A percentile compares a stretch with the other conserved stretches of the same genome.
Evolutionary conservation across 2,329 filamentous ascomycete genomes (phyloP).

Genomic region (Sarocladium oryzae): DNA sequence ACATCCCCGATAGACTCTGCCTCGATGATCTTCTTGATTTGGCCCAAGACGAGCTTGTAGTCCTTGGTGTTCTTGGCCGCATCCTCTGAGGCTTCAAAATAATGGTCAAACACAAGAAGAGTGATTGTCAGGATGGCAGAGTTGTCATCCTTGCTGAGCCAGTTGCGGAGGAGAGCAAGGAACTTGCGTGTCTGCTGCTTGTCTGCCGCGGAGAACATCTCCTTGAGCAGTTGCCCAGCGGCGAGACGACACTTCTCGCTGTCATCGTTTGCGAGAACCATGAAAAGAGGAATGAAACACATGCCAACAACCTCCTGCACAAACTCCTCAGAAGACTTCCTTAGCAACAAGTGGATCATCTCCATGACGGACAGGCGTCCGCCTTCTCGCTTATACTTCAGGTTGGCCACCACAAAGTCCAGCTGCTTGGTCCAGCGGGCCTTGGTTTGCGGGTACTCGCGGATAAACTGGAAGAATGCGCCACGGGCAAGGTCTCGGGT

Average conservation of each 20-base stretch:
- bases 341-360: slow-evolving; percentile 76
- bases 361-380: slow-evolving; percentile 92
- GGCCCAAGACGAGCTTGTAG: slow-evolving; percentile 53
- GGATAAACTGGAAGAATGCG: slow-evolving; percentile 88
- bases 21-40: slow-evolving; percentile 45
- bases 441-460: slow-evolving; percentile 90
- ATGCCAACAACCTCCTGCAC: slow-evolving; percentile 74
- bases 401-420: slow-evolving; percentile 79
- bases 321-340: slow-evolving; percentile 75
- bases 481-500: slow-evolving; percentile 83
- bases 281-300: slow-evolving; percentile 80
- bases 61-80: slow-evolving; percentile 60
- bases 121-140: slow-evolving; percentile 63
- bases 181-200: slow-evolving; percentile 66
- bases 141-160: slow-evolving; percentile 72
- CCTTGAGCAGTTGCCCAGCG: slow-evolving; percentile 71
- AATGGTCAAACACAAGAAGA: slow-evolving; percentile 75
- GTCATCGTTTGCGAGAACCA: slow-evolving; percentile 83
- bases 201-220: slow-evolving; percentile 73
- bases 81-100: slow-evolving; percentile 64
- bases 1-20: slow-evolving; percentile 45
- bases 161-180: slow-evolving; percentile 62
- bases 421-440: slow-evolving; percentile 85
- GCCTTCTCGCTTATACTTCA: slow-evolving; percentile 83
- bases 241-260: slow-evolving; percentile 78